phyloP scores from a whole-genome alignment of 1,139 yeast species.

The Pneumocystis carinii region DNA sequence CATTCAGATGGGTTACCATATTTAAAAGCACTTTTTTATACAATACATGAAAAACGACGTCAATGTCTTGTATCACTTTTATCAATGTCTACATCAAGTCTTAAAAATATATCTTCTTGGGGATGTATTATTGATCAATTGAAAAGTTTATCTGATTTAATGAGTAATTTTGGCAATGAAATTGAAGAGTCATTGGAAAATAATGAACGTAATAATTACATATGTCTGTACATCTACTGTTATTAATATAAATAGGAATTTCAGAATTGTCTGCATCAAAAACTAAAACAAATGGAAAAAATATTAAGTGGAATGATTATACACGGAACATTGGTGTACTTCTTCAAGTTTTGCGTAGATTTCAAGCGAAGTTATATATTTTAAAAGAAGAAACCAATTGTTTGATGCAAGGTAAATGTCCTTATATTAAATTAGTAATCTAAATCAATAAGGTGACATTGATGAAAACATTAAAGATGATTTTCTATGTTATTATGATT shows the following conservation, averaged over 20 bases:
- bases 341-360: constrained; percentile 21
- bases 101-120: constrained; percentile 23
- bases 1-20: constrained; percentile 10
- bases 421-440: neutral
- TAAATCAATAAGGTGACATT: constrained; percentile 3
- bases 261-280: neutral
- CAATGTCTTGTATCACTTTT: constrained; percentile 28
- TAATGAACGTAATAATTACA: constrained; percentile 5
- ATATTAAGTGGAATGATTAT: constrained; percentile 16
- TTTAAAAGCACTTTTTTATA: constrained; percentile 23
- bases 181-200: constrained; percentile 18
- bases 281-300: constrained; percentile 5
- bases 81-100: constrained; percentile 27
- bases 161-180: constrained; percentile 19
- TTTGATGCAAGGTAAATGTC: constrained; percentile 15
- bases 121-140: constrained; percentile 21
- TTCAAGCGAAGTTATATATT: constrained; percentile 26
- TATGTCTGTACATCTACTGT: neutral
- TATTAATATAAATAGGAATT: neutral
- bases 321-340: constrained; percentile 16
- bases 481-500: constrained; percentile 19
- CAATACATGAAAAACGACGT: constrained; percentile 28
- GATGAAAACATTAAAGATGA: constrained; percentile 4
- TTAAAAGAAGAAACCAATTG: constrained; percentile 18
- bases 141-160: constrained; percentile 19